Base-by-base conservation (phyloP, 1,139 yeast genomes). In the Debaryomyces sp. region DNA sequence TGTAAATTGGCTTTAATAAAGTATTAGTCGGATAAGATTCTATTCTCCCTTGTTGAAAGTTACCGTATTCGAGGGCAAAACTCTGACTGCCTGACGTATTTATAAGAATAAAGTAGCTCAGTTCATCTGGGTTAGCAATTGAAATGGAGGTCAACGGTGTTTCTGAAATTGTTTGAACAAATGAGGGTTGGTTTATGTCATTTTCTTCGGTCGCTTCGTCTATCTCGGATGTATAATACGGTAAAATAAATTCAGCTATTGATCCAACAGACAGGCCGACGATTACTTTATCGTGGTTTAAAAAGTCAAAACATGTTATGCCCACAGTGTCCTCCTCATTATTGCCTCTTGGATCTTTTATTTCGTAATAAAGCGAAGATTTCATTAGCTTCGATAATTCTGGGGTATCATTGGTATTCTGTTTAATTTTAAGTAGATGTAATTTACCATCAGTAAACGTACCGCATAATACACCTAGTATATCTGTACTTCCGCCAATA, bases 181-280 rank as follows among this genome's bases (percentile, higher is more conserved):
- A 85, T 0, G 85, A 79, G 0, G 91, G 91, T 1, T 60, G 49
- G 5, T 56, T 43, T 3, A 66, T 63, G 1, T 59, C 47, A 1
- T 39, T 12, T 26, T 55, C 51, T 7, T 44, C 57, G 5, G 43
- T 54, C 10, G 6, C 21, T 7, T 24, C 32, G 3, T 5, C 33
- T 33, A 12, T 40, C 37, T n/a, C 33, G 10, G 42, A 13, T 5
- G 22, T 15, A 22, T 47, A 29, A 36, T 57, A 51, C 21, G 62
- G 59, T 1, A 87, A 60, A 26, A 78, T 72, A 57, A 80, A 85
- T 59, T 88, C 95, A 0, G 85, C 85, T 6, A 90, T 66, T 33
- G 72, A 73, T 0, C 97, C 97, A 49, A 82, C 80, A 0, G 75
- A 67, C 6, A 85, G 77, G 0, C 96, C 96, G 29, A 84, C 82